Evolutionary conservation across 2,329 filamentous ascomycete species (phyloP).

Genomic region (Calonectria fujianensis): DNA sequence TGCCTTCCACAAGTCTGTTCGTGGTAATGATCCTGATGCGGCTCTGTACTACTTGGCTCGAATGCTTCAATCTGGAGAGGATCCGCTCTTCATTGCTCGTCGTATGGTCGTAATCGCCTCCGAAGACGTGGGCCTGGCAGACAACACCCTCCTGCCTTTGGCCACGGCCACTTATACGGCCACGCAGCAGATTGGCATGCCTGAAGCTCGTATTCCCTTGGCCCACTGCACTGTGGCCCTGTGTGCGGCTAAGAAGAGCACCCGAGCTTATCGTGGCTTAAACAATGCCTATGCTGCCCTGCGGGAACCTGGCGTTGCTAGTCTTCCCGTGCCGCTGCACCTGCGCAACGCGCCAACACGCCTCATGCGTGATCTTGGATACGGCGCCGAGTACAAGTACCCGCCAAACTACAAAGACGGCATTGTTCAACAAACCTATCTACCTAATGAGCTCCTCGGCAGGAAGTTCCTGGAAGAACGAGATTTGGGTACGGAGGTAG

Average conservation of each 20-base stretch:
- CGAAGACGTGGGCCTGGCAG: conserved; percentile 94
- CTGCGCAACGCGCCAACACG: conserved; percentile 93
- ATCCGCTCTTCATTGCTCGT: conserved; percentile 92
- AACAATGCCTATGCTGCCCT: conserved; percentile 88
- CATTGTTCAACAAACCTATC: conserved; percentile 88
- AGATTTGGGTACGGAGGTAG: conserved; percentile 86
- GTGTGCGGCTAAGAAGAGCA: conserved; percentile 88
- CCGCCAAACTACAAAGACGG: conserved; percentile 93
- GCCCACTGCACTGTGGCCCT: conserved; percentile 91
- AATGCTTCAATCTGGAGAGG: conserved; percentile 97
- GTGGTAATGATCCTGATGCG: conserved; percentile 90
- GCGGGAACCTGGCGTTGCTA: conserved; percentile 87
- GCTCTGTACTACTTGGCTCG: conserved; percentile 95
- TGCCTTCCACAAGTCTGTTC: conserved; percentile 96
- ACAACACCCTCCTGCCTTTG: conserved; percentile 87
- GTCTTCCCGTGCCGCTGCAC: conserved; percentile 89
- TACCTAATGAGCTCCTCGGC: conserved; percentile 85
- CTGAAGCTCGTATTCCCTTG: conserved; percentile 93
- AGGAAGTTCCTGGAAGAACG: conserved; percentile 85
- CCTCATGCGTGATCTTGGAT: conserved; percentile 94
- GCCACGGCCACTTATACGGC: conserved; percentile 92
- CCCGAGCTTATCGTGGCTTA: conserved; percentile 87
- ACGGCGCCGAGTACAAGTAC: conserved; percentile 95
- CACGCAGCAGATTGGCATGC: conserved; percentile 94
- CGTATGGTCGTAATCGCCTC: conserved; percentile 96